phyloP scores from a whole-genome alignment of 805 yeast species.

The Naumovozyma baii region DNA sequence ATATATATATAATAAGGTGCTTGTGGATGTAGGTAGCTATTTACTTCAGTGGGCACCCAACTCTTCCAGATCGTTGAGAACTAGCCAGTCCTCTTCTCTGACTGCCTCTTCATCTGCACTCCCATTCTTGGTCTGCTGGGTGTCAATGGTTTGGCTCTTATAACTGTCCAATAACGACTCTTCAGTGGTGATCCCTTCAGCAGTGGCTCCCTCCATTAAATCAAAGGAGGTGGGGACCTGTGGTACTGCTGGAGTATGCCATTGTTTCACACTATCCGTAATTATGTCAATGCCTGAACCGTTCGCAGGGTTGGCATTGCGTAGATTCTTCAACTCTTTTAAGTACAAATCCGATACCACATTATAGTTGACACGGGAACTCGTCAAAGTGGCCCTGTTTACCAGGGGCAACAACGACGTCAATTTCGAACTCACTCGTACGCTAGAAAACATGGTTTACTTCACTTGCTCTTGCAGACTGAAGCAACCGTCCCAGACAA shows the following conservation, averaged over 20 bases:
- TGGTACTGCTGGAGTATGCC: slow-evolving; percentile 57
- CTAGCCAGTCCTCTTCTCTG: slow-evolving; percentile 53
- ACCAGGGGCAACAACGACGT: neutral
- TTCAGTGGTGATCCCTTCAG: slow-evolving; percentile 29
- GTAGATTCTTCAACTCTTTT: slow-evolving; percentile 78
- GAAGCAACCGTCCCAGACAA: too few relatives aligned
- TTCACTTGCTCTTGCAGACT: too few relatives aligned
- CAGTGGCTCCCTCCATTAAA: too few relatives aligned
- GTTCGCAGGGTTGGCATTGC: slow-evolving; percentile 55
- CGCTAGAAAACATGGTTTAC: too few relatives aligned
- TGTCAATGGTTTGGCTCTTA: neutral
- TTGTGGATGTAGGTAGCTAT: slow-evolving; percentile 32
- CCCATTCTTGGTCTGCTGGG: neutral
- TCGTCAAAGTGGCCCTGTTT: slow-evolving; percentile 2
- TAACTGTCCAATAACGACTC: neutral
- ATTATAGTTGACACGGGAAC: slow-evolving; percentile 25
- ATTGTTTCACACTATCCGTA: slow-evolving; percentile 69
- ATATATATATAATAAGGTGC: neutral
- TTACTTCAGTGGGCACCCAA: slow-evolving; percentile 27
- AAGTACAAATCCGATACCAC: slow-evolving; percentile 77
- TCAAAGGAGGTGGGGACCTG: slow-evolving; percentile 28
- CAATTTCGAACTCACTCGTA: too few relatives aligned
- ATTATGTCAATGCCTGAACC: slow-evolving; percentile 47
- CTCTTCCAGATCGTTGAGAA: slow-evolving; percentile 60
- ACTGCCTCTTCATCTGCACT: neutral